These are phyloP conservation scores for Boletus vinaceobasis DNA, from an alignment of 768 basidiomycete genomes.

Conservation along the genomic window DNA sequence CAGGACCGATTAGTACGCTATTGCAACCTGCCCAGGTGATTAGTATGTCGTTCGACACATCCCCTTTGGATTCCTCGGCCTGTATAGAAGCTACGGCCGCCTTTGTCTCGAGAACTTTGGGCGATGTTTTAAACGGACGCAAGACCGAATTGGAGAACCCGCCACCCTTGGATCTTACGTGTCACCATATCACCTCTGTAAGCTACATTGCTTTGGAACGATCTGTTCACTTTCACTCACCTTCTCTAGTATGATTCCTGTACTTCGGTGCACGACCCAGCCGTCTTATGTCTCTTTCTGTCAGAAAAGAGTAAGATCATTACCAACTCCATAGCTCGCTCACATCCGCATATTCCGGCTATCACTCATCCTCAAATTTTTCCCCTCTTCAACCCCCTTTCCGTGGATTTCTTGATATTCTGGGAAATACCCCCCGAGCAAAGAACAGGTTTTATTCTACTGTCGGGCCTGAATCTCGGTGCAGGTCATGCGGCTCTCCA, in stretches of 20 bases:
- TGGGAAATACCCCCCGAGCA: constrained; percentile 67
- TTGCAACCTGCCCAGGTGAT: constrained; percentile 49
- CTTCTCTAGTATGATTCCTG: constrained; percentile 9
- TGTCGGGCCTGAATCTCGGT: constrained; percentile 62
- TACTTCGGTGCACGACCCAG: constrained; percentile 19
- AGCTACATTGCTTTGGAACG: constrained; percentile 3
- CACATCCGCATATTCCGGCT: constrained; percentile 57
- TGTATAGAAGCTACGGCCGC: constrained; percentile 42
- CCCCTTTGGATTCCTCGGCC: constrained; percentile 34
- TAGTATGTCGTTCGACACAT: constrained; percentile 42
- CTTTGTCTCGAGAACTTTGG: constrained; percentile 53
- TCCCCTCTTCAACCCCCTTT: constrained; percentile 72
- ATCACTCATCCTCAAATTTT: constrained; percentile 58
- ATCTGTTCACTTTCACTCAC: constrained; percentile 1
- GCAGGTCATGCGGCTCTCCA: constrained; percentile 66
- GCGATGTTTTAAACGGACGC: constrained; percentile 48
- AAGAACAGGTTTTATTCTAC: constrained; percentile 57
- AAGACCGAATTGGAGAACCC: constrained; percentile 40
- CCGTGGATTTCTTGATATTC: constrained; percentile 70
- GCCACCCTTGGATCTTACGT: constrained; percentile 52
- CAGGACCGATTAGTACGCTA: constrained; percentile 33
- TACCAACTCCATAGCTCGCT: constrained; percentile 33
- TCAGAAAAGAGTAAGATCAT: constrained; percentile 45
- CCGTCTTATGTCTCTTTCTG: constrained; percentile 45
- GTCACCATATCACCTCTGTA: constrained; percentile 48